Evolutionary conservation across 495 filamentous ascomycete species (phyloP), one percentile per base, ranked within the genome.

Genomic region (Penicillium lagena): DNA sequence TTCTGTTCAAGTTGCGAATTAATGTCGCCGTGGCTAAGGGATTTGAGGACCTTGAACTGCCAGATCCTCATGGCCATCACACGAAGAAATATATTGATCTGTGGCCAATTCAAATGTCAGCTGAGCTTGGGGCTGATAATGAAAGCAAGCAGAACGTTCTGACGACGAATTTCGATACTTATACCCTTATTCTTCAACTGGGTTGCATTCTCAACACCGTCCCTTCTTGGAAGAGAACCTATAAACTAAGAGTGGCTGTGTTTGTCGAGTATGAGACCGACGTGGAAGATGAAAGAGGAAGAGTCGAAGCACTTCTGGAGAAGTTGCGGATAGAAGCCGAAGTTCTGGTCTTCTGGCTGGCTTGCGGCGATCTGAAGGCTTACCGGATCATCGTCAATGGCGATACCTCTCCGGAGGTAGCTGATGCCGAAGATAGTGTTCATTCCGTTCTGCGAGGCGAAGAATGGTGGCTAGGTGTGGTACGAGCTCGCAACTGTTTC

Each of bases 151-250:
- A 75, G 39, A 90, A 82, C 54, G 76, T 91, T 12, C 57, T 88
- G 37, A 95, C 89, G 3, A 93, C 89, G 1, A 95, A 95, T 51
- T 95, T 95, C 61, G 89, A 95, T 55, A 95, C 87, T 8, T 94
- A 94, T 59, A 94, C 88, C 1, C 66, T 94, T 29, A 94, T 94
- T 47, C 71, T 95, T 11, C 89, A 95, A 55, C 70, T 94, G 17
- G 89, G 89, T 2, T 90, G 83, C 36, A 95, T 95, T 42, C 67
- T 95, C 2, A 80, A 85, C 48, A 93, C 86, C 7, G 88, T 93
- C 3, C 85, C 85, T 7, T 78, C 82, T 1, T 94, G 87, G 87
- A 90, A 88, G 54, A 86, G 80, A 52, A 73, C 73, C 2, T 91
- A 86, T 55, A 76, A 72, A 46, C 64, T 91, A 13, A 82, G 89